Evolutionary conservation across 768 basidiomycete species (phyloP), one percentile per base, ranked within the genome.

Genomic region (Clitopilus passeckerianus): DNA sequence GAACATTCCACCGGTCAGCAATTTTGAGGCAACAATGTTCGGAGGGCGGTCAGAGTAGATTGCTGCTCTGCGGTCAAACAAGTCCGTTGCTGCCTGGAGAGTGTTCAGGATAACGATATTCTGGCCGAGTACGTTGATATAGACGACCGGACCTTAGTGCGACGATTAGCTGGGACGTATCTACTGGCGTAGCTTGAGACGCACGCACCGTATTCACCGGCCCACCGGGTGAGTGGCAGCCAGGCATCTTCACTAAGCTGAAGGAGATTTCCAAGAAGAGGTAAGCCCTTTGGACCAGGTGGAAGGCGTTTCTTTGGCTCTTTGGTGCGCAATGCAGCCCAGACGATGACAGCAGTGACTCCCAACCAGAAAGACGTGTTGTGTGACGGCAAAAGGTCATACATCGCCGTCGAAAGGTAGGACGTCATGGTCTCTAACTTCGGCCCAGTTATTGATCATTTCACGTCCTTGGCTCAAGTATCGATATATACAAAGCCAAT

Each of bases 51-150:
- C 69, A 7, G 62, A 63, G 57, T 73, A 72, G 27, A 67, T 71
- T 4, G 34, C 54, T 12, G 66, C 60, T 7, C 74, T 67, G 15
- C 66, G 65, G 20, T 75, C 74, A 18, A 74, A 60, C 14, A 78
- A 62, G 23, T 78, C 77, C 1, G 56, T 53, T 1, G 72, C 73
- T 18, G 68, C 64, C 55, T 67, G 65, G 53, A 64, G 64, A 15
- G 67, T 67, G 61, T 75, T 76, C 7, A 75, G 41, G 4, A 76
- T 60, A 15, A 75, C 9, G 15, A 71, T 55, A 6, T 59, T 52
- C 22, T 64, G 57, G 9, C 71, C 69, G 46, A 44, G 64, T 12
- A 65, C 14, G 23, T 61, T 63, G 27, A 68, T n/a, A 41, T 56
- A 61, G 18, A 67, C 62, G 18, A 65, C 62, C 59, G 59, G 58